phyloP scores from a whole-genome alignment of 306 rosid species.

The Elaeagnus macrophylla region DNA sequence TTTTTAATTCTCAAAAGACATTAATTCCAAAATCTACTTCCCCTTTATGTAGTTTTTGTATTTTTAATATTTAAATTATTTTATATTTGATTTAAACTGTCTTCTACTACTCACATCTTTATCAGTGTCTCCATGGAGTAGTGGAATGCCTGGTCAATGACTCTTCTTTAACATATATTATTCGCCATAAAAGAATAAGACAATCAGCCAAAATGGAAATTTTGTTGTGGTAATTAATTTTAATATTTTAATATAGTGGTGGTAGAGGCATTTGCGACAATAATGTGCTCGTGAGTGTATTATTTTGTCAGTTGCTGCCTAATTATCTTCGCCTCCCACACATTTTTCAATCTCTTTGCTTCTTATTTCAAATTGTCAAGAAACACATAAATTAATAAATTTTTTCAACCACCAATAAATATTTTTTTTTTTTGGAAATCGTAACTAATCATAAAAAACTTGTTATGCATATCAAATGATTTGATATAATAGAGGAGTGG shows the following conservation, averaged over 20 bases:
- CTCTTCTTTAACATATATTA: constrained; percentile 24
- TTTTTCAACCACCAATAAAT: not conserved
- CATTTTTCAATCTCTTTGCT: constrained; percentile 9
- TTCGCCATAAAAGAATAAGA: constrained; percentile 7
- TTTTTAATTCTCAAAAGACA: constrained; percentile 28
- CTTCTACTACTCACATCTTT: constrained; percentile 66
- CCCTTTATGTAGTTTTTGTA: constrained; percentile 22
- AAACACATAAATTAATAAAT: not conserved
- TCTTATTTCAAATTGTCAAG: not conserved
- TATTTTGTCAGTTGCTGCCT: not conserved
- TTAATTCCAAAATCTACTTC: constrained; percentile 32
- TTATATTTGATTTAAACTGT: constrained; percentile 41
- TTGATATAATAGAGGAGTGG: too few relatives aligned
- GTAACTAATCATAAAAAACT: too few relatives aligned
- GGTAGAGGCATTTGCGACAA: too few relatives aligned
- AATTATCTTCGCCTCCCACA: not conserved
- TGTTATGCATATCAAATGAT: not conserved
- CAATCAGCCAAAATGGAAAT: too few relatives aligned
- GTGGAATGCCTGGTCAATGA: constrained; percentile 71
- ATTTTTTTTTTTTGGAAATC: not conserved
- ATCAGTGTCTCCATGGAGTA: constrained; percentile 32
- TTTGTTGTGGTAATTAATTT: too few relatives aligned
- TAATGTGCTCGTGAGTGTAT: not conserved
- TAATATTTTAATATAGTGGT: not conserved
- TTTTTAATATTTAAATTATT: constrained; percentile 5